Percentiles rank a stretch among this genome's conserved stretches.
phyloP scores from a whole-genome alignment of 805 yeast genomes.

The Wickerhamiella australiensis region DNA sequence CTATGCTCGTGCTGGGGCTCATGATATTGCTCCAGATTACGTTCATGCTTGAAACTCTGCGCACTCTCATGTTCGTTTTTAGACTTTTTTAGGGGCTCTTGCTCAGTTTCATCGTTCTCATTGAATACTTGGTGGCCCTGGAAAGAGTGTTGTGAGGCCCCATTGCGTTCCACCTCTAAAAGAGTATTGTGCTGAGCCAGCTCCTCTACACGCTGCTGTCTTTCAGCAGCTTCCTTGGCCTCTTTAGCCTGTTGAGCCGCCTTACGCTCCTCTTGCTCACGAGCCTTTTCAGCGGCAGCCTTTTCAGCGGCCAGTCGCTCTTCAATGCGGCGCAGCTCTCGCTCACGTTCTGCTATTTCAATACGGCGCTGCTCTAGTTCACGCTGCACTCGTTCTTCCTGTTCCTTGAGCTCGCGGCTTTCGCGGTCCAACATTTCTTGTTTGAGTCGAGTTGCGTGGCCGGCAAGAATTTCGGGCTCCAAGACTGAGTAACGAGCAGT shows the following conservation, averaged over 20 bases:
- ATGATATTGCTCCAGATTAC: too few species aligned
- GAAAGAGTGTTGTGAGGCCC: neutral
- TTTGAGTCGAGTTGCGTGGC: slow-evolving; percentile 30
- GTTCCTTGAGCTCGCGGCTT: slow-evolving; percentile 29
- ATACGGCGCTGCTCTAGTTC: slow-evolving; percentile 31
- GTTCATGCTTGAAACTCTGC: neutral
- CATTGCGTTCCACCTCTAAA: neutral
- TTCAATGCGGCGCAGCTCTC: slow-evolving; percentile 32
- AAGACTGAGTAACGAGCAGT: slow-evolving; percentile 22
- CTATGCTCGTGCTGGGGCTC: neutral
- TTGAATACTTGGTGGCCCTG: neutral
- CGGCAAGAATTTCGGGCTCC: slow-evolving; percentile 32
- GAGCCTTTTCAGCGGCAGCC: neutral
- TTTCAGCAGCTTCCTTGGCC: neutral
- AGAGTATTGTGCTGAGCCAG: neutral
- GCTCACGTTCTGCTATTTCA: slow-evolving; percentile 30
- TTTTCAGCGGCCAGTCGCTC: slow-evolving; percentile 3
- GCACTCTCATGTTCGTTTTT: neutral
- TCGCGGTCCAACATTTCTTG: slow-evolving; percentile 35
- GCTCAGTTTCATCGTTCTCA: neutral
- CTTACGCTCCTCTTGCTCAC: neutral
- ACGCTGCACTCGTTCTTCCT: slow-evolving; percentile 29
- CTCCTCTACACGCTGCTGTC: neutral
- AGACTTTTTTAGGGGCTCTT: neutral
- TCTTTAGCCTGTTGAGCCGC: neutral